A percentile compares a stretch with the other conserved stretches of the same genome.
Conservation (phyloP, 2,329 filamentous ascomycete genomes). For the Xylaria sp. region DNA sequence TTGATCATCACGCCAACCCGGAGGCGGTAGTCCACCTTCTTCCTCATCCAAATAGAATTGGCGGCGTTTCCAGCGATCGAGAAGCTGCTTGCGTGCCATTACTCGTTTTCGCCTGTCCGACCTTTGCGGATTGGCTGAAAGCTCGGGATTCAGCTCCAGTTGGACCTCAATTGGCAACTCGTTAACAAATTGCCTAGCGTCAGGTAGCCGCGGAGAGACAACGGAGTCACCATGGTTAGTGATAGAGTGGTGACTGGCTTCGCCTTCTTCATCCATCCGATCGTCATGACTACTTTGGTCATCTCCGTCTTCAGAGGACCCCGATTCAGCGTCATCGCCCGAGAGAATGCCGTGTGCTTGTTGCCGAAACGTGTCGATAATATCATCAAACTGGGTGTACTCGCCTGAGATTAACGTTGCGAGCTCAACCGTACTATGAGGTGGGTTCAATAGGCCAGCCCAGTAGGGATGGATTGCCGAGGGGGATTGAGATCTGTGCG, state of each 20-base stretch:
- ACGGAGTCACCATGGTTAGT: slow-evolving; percentile 6
- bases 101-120: slow-evolving; percentile 37
- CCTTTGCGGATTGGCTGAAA: slow-evolving; percentile 34
- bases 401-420: slow-evolving; percentile 29
- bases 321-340: slow-evolving; percentile 22
- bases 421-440: slow-evolving; percentile 29
- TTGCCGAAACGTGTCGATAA: slow-evolving; percentile 30
- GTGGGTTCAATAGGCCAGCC: slow-evolving; percentile 32
- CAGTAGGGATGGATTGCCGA: slow-evolving; percentile 28
- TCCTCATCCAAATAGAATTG: slow-evolving; percentile 83
- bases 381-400: slow-evolving; percentile 30
- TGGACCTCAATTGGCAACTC: slow-evolving; percentile 38
- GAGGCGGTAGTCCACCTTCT: slow-evolving; percentile 63
- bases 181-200: slow-evolving; percentile 30
- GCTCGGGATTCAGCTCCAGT: slow-evolving; percentile 34
- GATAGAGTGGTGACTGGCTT: slow-evolving; percentile 9
- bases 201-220: slow-evolving; percentile 17
- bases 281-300: slow-evolving; percentile 24
- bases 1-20: slow-evolving; percentile 57
- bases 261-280: slow-evolving; percentile 21
- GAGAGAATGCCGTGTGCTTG: slow-evolving; percentile 18
- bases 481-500: slow-evolving; percentile 25
- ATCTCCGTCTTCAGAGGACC: slow-evolving; percentile 29
- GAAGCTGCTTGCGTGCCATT: slow-evolving; percentile 47
- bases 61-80: slow-evolving; percentile 70